Base-by-base conservation (phyloP, 345 rosid genomes). In the Mangifera indica region DNA sequence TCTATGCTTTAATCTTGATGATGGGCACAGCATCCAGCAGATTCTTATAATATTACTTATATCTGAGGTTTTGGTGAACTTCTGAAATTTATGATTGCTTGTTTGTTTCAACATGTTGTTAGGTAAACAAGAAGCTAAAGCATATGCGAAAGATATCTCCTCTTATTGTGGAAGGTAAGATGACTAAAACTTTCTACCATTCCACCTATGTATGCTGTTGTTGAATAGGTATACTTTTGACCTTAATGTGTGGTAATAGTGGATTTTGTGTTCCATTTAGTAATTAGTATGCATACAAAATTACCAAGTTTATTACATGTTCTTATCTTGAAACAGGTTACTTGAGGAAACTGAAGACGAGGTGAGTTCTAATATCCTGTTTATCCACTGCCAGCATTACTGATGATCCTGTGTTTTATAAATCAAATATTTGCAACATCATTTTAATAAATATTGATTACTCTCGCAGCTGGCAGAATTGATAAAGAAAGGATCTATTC, bases 281-380 rank as follows among this genome's bases (percentile, higher is more conserved):
- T 25, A 18, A 0, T 26, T 59, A 25, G 17, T 25, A 52, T 59
- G 37, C 22, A 34, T 34, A 34, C 4, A 34, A 32, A 17, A 52
- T 63, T 51, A 54, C 74, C 42, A 2, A 42, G 46, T 66, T 74
- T 80, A 63, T 74, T 40, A 34, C 18, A 9, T 24, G 29, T 75
- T 73, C 67, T 72, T 56, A 26, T 61, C 40, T 61, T 75, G 59
- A 45, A 63, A 72, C 82, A 91, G 98, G 81, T 88, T 95, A 72
- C 87, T 92, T 48, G 94, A 95, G 87, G 93, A 92, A 71, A 88
- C 89, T 18, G 99, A 95, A 88, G 99, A 92, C 72, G 91, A 89
- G 92, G 99, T 88, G 74, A 82, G 78, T 61, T 73, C 67, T 45
- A 63, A 46, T 61, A 63, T 45, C 54, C 34, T 54, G 49, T 65